phyloP scores from a whole-genome alignment of 2,329 filamentous ascomycete genomes.

The Sporothrix inflata region DNA sequence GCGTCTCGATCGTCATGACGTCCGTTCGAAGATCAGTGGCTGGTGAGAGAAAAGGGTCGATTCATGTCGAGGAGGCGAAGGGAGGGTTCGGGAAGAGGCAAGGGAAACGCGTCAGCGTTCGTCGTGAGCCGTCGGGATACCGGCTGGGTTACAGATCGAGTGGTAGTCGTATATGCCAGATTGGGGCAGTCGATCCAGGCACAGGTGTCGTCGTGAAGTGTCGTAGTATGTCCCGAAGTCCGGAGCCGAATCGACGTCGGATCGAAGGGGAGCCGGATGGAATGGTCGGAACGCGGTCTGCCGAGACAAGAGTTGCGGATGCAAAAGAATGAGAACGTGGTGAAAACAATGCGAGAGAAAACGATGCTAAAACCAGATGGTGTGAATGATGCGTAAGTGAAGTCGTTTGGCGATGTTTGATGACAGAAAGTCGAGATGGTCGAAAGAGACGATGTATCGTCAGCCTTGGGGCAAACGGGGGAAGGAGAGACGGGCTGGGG shows the following conservation, averaged over 20 bases:
- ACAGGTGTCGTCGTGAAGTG: not conserved
- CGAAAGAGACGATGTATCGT: constrained; percentile 17
- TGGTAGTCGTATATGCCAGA: not conserved
- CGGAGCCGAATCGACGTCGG: not conserved
- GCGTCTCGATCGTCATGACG: constrained; percentile 53
- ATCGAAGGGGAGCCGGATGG: not conserved
- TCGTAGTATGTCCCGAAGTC: not conserved
- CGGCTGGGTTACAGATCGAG: too few species aligned
- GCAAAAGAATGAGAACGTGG: not conserved
- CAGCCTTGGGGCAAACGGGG: constrained; percentile 20
- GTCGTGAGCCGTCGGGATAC: not conserved
- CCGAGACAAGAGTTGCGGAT: not conserved
- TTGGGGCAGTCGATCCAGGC: not conserved
- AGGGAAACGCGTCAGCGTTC: not conserved
- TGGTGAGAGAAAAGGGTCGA: not conserved
- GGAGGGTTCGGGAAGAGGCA: not conserved
- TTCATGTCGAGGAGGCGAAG: constrained; percentile 9
- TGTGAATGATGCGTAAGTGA: not conserved
- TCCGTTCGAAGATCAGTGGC: constrained; percentile 9
- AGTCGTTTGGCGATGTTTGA: not conserved
- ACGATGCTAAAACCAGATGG: not conserved
- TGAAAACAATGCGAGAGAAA: not conserved
- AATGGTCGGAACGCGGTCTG: not conserved
- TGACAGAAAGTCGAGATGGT: not conserved
- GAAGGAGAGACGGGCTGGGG: constrained; percentile 16